These are phyloP conservation scores for Balakata baccata DNA, from an alignment of 345 rosid genomes.

Conservation along the genomic window DNA sequence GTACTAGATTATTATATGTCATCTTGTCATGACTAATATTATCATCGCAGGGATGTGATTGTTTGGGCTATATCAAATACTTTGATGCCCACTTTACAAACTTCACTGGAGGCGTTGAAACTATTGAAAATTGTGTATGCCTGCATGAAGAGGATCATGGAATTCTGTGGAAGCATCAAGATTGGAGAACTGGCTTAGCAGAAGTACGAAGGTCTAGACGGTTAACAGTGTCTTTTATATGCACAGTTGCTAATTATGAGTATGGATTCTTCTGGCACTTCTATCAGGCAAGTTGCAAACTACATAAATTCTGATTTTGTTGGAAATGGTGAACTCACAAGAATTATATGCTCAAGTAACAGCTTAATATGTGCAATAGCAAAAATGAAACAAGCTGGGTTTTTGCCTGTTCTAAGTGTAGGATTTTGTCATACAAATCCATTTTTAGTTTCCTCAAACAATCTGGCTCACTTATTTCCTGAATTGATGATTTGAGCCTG, in stretches of 20 bases:
- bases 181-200: conserved; percentile 94
- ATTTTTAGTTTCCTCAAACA: too few relatives aligned
- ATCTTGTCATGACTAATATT: background rate
- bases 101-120: conserved; percentile 88
- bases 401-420: background rate
- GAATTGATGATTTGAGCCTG: background rate
- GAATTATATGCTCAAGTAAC: background rate
- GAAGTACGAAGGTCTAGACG: conserved; percentile 91
- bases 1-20: background rate
- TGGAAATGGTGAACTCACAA: background rate
- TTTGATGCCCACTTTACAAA: conserved; percentile 87
- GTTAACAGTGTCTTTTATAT: conserved; percentile 72
- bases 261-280: conserved; percentile 94
- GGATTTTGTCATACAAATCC: background rate
- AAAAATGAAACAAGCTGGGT: background rate
- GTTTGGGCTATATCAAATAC: conserved; percentile 82
- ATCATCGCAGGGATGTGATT: conserved; percentile 71
- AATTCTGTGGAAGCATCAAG: conserved; percentile 92
- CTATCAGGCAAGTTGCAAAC: conserved; percentile 59
- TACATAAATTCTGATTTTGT: background rate
- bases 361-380: background rate
- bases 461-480: background rate
- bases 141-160: conserved; percentile 96
- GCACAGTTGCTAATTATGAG: conserved; percentile 89
- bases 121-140: conserved; percentile 85